Percentiles rank a stretch among this genome's conserved stretches.
Conservation (phyloP, 495 filamentous ascomycete genomes). For the Astrothelium macrocarpum region DNA sequence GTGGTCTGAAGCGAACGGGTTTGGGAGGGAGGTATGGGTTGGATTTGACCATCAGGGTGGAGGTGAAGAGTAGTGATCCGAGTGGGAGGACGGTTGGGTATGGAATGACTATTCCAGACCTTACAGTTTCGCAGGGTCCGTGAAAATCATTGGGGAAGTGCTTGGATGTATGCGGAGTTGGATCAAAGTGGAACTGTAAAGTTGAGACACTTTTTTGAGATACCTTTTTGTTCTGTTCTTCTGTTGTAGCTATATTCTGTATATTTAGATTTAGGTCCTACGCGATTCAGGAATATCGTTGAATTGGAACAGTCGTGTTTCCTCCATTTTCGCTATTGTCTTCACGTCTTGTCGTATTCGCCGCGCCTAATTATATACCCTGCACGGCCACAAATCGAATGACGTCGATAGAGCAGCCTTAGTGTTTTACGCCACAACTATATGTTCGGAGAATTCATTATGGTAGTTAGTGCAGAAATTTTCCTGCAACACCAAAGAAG, state of each 20-base stretch:
- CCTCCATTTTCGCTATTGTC: background rate
- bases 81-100: constrained; percentile 32
- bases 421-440: background rate
- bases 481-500: too few species aligned
- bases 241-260: background rate
- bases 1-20: constrained; percentile 23
- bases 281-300: background rate
- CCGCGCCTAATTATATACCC: background rate
- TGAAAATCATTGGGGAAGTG: background rate
- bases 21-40: constrained; percentile 29
- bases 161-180: background rate
- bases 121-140: constrained; percentile 21
- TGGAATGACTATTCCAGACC: constrained; percentile 31
- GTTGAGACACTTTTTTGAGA: background rate
- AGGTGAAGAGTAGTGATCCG: constrained; percentile 27
- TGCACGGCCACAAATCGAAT: background rate
- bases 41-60: constrained; percentile 32
- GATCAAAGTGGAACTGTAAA: background rate
- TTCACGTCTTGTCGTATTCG: background rate
- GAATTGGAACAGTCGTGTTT: too few species aligned
- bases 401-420: background rate
- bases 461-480: background rate
- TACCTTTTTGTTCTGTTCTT: background rate
- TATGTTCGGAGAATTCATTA: too few species aligned
- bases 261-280: background rate